Base-by-base conservation (phyloP, 495 filamentous ascomycete genomes). In the Wilcoxina mikolae region DNA sequence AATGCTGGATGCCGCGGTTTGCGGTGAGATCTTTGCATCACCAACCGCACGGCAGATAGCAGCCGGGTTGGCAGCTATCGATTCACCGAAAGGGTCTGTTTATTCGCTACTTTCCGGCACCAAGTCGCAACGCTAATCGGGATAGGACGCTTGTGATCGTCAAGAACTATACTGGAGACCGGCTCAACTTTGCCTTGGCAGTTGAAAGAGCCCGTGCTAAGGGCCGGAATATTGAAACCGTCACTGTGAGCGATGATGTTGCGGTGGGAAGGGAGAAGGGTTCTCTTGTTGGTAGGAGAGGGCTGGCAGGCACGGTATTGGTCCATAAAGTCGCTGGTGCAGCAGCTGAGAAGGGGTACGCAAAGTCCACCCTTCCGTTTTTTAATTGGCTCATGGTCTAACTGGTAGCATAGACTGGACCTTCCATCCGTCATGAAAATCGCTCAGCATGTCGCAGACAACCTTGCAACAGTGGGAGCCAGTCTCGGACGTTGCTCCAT, bases 211-310 rank as follows among this genome's bases (percentile, higher is more conserved):
- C 87, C 9, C 80, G 82, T 56, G 88, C 88, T 0, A 75, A 79
- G 0, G 91, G 86, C 0, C 68, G 87, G 45, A 70, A 79, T 22
- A 84, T 87, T 0, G 88, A 95, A 65, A 94, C 95, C 81, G 81
- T 95, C 20, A 81, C 94, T 12, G 88, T 95, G 26, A 86, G 79
- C n/a, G 91, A 98, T 61, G 91, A 98, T 68, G 90, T 89, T 0
- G 87, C 89, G 18, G 91, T 98, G 24, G 91, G 91, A 0, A 73
- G 88, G 55, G 72, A 71, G 44, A 81, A 81, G 68, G 78, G 83
- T 3, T 88, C 90, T 2, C 95, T 94, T 67, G 91, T 96, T 3
- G 91, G 91, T 11, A 74, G 91, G 53, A 76, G 91, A 62, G 91
- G 91, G 33, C 85, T 98, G 61, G 88, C 85, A 18, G 91, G 91